Evolutionary conservation across 148 eudicot species (phyloP).

Genomic region (Talinum fruticosum): DNA sequence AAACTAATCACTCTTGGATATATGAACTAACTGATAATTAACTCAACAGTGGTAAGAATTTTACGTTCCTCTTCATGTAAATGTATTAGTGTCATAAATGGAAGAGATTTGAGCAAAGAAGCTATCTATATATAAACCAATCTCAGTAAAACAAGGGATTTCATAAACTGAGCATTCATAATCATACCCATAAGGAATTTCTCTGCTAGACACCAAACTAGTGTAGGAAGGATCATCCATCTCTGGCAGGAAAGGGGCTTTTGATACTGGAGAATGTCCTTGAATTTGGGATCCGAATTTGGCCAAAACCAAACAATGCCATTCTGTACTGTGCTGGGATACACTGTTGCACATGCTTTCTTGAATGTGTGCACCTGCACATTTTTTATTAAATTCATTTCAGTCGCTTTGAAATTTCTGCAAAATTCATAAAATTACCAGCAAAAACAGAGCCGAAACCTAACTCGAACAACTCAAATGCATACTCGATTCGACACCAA

Average conservation of each 20-base stretch:
- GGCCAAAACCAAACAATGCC: constrained; percentile 82
- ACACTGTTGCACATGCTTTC: constrained; percentile 61
- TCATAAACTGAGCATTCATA: not conserved
- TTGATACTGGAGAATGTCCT: constrained; percentile 36
- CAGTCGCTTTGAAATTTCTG: not conserved
- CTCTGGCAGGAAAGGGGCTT: constrained; percentile 60
- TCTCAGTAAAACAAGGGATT: too few species aligned
- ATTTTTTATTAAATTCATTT: not conserved
- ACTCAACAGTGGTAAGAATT: too few species aligned
- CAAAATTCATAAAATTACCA: not conserved
- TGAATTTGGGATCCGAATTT: constrained; percentile 48
- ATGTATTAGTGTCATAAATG: not conserved
- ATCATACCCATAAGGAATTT: constrained; percentile 59
- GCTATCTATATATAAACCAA: not conserved
- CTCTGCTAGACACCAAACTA: constrained; percentile 43
- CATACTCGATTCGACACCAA: too few species aligned
- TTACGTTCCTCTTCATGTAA: too few species aligned
- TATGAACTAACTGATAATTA: not conserved
- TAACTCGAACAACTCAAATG: too few species aligned
- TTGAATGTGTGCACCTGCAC: constrained; percentile 53
- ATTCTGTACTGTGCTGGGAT: constrained; percentile 66
- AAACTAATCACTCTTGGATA: not conserved
- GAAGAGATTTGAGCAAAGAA: not conserved
- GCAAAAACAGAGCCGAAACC: too few species aligned
- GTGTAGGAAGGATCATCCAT: constrained; percentile 66